Evolutionary conservation across 805 yeast species (phyloP).

Genomic region (Ogataea siamensis): DNA sequence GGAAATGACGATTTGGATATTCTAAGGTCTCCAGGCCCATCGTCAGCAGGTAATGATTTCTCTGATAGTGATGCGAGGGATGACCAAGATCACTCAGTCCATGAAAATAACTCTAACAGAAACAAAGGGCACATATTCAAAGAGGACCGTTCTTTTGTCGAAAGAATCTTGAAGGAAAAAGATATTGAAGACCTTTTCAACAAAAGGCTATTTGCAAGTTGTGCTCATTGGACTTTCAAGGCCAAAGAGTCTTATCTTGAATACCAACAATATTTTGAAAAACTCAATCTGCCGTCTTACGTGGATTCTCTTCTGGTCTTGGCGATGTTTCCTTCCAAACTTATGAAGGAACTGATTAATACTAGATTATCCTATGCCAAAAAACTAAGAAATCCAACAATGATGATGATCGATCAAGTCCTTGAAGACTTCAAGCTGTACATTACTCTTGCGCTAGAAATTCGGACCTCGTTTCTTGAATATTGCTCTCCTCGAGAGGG

Average conservation of each 20-base stretch:
- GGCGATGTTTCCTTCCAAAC: constrained; percentile 71
- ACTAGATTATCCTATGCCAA: constrained; percentile 75
- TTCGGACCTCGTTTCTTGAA: constrained; percentile 63
- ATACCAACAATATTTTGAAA: constrained; percentile 59
- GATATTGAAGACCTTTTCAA: constrained; percentile 71
- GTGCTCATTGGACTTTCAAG: constrained; percentile 80
- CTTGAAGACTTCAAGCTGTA: constrained; percentile 80
- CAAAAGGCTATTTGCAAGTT: constrained; percentile 61
- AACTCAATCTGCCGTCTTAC: constrained; percentile 71
- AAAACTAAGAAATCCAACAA: constrained; percentile 77
- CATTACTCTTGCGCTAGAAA: constrained; percentile 69
- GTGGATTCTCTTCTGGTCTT: constrained; percentile 62
- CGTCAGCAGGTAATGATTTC: constrained; percentile 8
- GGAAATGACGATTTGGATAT: constrained; percentile 80
- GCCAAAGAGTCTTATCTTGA: constrained; percentile 70
- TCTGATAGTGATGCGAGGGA: neutral
- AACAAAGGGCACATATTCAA: constrained; percentile 40
- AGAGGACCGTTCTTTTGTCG: constrained; percentile 75
- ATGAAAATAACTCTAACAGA: constrained; percentile 7
- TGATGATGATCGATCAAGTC: constrained; percentile 96
- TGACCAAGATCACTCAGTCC: constrained; percentile 9
- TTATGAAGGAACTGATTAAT: constrained; percentile 75
- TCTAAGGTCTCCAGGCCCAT: constrained; percentile 29
- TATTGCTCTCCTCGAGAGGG: constrained; percentile 59
- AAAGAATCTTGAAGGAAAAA: constrained; percentile 75